Conservation (phyloP, 2,329 filamentous ascomycete genomes). For the Arthrobotrys iridis region DNA sequence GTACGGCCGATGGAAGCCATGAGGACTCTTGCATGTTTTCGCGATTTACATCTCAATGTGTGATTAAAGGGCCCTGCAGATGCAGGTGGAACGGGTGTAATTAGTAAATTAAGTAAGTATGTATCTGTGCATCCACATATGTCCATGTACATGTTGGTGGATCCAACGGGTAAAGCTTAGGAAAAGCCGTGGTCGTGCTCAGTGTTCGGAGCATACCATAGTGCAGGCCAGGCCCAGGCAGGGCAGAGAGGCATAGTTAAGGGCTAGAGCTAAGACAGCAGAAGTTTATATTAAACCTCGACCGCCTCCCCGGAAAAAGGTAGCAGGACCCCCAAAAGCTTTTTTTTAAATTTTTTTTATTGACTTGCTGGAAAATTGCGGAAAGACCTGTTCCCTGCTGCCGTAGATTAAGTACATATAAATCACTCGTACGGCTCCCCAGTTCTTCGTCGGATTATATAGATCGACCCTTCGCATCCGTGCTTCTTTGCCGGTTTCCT, state of each 20-base stretch:
- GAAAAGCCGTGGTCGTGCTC: constrained; percentile 1
- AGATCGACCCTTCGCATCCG: constrained; percentile 13
- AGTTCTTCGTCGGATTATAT: constrained; percentile 37
- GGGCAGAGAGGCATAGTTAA: not conserved
- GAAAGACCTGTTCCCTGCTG: constrained; percentile 18
- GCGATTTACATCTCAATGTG: not conserved
- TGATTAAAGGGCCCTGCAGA: constrained; percentile 3
- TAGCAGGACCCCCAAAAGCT: constrained; percentile 29
- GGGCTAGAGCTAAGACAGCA: not conserved
- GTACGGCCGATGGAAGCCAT: not conserved
- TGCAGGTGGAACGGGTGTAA: constrained; percentile 18
- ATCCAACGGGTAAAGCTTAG: constrained; percentile 9
- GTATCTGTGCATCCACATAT: not conserved
- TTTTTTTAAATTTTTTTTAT: constrained; percentile 16
- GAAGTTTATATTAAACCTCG: constrained; percentile 38
- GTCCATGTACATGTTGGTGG: constrained; percentile 17
- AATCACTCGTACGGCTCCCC: constrained; percentile 39
- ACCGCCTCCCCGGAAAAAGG: constrained; percentile 39
- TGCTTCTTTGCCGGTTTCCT: constrained; percentile 10
- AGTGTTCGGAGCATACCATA: constrained; percentile 3
- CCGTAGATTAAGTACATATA: constrained; percentile 32
- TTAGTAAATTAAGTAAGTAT: not conserved
- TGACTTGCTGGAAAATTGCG: not conserved
- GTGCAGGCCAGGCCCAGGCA: not conserved
- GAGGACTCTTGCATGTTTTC: not conserved